Base-by-base conservation (phyloP, 495 filamentous ascomycete genomes). In the Aspergillus coremiiformis region DNA sequence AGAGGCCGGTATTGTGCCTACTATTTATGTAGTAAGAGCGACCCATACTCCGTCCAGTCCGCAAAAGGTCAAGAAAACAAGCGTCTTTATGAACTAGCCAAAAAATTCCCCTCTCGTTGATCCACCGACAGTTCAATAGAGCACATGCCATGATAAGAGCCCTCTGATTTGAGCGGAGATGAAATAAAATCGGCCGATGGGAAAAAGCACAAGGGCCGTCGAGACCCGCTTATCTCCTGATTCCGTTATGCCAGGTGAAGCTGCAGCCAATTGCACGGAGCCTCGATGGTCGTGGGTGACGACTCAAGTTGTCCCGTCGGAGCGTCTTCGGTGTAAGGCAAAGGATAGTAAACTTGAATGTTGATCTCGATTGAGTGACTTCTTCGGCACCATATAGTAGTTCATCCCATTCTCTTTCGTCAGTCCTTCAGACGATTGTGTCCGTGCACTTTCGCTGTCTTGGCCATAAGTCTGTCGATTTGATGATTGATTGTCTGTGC, bases 141-240 rank as follows among this genome's bases (percentile, higher is more conserved):
- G 55, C 69, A 66, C 67, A 70, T 71, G 68, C 56, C 14, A 49
- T 54, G 63, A 62, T 62, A 64, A 68, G 53, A 52, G 54, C 12
- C n/a, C 27, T 51, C 59, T 69, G 64, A 72, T 72, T 72, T 52
- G 59, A 51, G 39, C 19, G 23, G 20, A 45, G 45, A 45, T 57
- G 32, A 24, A 39, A 50, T 39, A 32, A 22, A n/a, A 35, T 15
- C 30, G n/a, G 35, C 14, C 23, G 43, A 54, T 47, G 26, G 29
- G 44, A 39, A 50, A 30, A 26, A 22, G 14, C 47, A 39, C 39
- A 19, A 46, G 41, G 30, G 21, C 52, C 39, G 44, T 54, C 21
- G 35, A 47, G 44, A 33, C 44, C 44, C 51, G 44, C 51, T 32
- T 39, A 22, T 47, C 51, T 53, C 43, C 51, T 47, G 43, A 23